Base-by-base conservation (phyloP, 345 rosid genomes). In the Brassica nigra region DNA sequence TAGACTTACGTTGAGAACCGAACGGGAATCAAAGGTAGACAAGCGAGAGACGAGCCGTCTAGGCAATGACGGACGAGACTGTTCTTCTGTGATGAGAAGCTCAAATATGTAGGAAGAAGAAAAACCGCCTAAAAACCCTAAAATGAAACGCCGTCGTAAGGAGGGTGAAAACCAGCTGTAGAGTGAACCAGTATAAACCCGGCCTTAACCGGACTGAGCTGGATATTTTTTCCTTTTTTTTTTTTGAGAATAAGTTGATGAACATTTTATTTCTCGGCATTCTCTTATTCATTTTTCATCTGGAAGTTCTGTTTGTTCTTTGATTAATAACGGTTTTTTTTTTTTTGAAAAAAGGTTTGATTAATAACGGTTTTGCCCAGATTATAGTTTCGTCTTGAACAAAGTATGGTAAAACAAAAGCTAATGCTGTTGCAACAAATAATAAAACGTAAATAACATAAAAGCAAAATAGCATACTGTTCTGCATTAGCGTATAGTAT, bases 21-120 rank as follows among this genome's bases (percentile, higher is more conserved):
- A 23, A 28, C 2, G 23, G 73, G 55, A 37, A 9, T 1, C 6
- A 34, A 8, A 36, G 49, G 12, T 0, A 0, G 36, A 68, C 16
- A 37, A 71, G 73, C 72, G 9, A 55, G 15, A 10, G 55, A 0
- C 71, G 71, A 65, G 81, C 77, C 81, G 82, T 66, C 82, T 42
- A 27, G 63, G 14, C 27, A 78, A 64, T 78, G 81, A 78, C 76
- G 76, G 81, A 34, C 65, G 77, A 34, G 4, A 9, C 66, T 20
- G 70, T 30, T 29, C 20, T 55, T 15, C 20, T 57, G 52, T 0
- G 70, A 23, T 23, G 44, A 23, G 66, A 16, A 6, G 18, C 55
- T 49, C 5, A 23, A 42, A 63, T 30, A 72, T 78, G 67, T 18
- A 12, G 12, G 31, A 58, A 18, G 8, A 2, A 2, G 4, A 4